Conservation (phyloP, 2,329 filamentous ascomycete species). For the Calycina herbarum region DNA sequence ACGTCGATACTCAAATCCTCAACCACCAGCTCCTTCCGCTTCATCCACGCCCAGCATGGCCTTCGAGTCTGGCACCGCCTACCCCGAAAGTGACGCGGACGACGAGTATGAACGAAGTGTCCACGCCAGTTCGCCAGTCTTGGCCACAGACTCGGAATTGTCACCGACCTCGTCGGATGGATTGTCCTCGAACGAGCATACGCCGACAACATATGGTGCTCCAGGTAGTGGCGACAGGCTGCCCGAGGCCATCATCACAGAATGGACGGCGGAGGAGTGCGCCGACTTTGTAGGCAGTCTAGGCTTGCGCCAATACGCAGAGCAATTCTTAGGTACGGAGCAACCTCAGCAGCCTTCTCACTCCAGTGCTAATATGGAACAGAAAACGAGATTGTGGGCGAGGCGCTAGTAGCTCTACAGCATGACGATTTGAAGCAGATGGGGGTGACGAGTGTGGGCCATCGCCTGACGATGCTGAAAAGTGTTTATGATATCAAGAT, state of each 20-base stretch:
- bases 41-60: slow-evolving; percentile 41
- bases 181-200: slow-evolving; percentile 66
- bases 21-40: background rate
- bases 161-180: slow-evolving; percentile 73
- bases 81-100: slow-evolving; percentile 78
- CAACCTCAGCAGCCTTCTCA: slow-evolving; percentile 12
- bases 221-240: slow-evolving; percentile 63
- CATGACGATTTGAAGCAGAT: slow-evolving; percentile 96
- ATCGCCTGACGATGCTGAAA: slow-evolving; percentile 92
- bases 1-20: background rate
- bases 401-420: slow-evolving; percentile 82
- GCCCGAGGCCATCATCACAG: slow-evolving; percentile 73
- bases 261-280: slow-evolving; percentile 84
- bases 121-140: slow-evolving; percentile 65
- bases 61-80: slow-evolving; percentile 66
- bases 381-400: slow-evolving; percentile 95
- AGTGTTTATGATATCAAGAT: slow-evolving; percentile 96
- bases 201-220: slow-evolving; percentile 75
- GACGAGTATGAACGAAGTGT: slow-evolving; percentile 80
- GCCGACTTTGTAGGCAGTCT: slow-evolving; percentile 83
- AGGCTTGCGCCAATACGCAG: slow-evolving; percentile 79
- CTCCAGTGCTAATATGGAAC: slow-evolving; percentile 35
- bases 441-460: slow-evolving; percentile 88
- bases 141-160: slow-evolving; percentile 64
- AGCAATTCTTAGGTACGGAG: slow-evolving; percentile 74